phyloP scores from a whole-genome alignment of 2,329 filamentous ascomycete species.

The Helminthosporium solani region DNA sequence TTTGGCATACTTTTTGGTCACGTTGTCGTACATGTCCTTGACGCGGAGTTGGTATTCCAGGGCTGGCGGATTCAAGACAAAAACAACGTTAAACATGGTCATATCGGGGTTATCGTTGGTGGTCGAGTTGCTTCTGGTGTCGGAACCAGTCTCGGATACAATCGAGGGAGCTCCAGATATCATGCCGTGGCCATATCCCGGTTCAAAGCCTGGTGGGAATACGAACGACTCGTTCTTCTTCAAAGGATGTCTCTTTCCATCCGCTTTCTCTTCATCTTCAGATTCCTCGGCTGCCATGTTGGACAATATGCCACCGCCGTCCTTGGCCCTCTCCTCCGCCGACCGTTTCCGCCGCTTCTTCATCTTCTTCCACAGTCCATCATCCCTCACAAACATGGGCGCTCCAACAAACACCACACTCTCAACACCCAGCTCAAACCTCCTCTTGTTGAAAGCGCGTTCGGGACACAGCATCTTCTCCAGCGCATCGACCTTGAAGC shows the following conservation, averaged over 20 bases:
- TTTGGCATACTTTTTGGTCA: slow-evolving; percentile 90
- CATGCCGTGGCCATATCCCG: slow-evolving; percentile 42
- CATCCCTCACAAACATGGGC: slow-evolving; percentile 46
- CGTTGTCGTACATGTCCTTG: slow-evolving; percentile 81
- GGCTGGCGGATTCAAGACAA: slow-evolving; percentile 78
- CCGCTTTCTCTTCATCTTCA: slow-evolving; percentile 13
- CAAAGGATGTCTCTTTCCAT: slow-evolving; percentile 5
- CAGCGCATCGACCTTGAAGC: slow-evolving; percentile 43
- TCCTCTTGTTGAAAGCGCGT: slow-evolving; percentile 42
- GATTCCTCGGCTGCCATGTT: slow-evolving; percentile 21
- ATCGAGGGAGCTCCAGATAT: slow-evolving; percentile 33
- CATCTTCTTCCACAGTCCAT: slow-evolving; percentile 44
- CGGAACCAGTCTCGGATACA: slow-evolving; percentile 41
- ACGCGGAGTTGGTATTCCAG: slow-evolving; percentile 72
- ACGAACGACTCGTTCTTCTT: slow-evolving; percentile 27
- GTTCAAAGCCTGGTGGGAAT: slow-evolving; percentile 41
- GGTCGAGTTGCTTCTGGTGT: slow-evolving; percentile 42
- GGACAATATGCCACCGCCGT: slow-evolving; percentile 18
- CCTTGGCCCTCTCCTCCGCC: slow-evolving; percentile 21
- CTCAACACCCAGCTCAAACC: slow-evolving; percentile 45
- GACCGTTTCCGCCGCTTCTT: slow-evolving; percentile 34
- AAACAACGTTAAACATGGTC: slow-evolving; percentile 98
- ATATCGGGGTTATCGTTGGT: slow-evolving; percentile 64
- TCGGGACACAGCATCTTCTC: slow-evolving; percentile 44
- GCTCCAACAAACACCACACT: slow-evolving; percentile 43